A percentile compares a stretch with the other conserved stretches of the same genome.
phyloP scores from a whole-genome alignment of 768 basidiomycete genomes.

The Rubroboletus pulcherrimus region DNA sequence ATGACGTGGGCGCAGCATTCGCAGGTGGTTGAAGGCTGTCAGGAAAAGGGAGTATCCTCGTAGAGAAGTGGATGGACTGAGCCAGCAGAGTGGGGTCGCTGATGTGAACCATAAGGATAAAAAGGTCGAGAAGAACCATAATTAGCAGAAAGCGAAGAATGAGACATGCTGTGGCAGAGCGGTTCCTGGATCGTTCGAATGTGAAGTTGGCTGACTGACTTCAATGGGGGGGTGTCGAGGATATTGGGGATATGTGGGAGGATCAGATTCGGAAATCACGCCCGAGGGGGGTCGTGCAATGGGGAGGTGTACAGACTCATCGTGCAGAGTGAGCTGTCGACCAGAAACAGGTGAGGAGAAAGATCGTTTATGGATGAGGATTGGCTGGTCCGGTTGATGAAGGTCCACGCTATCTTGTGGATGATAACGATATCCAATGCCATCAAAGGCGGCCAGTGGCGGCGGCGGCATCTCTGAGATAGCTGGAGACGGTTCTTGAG shows the following conservation, averaged over 20 bases:
- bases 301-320: slow-evolving; percentile 11
- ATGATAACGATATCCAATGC: slow-evolving; percentile 30
- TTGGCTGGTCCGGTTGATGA: slow-evolving; percentile 16
- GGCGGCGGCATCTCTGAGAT: slow-evolving; percentile 40
- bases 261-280: slow-evolving; percentile 7
- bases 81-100: slow-evolving; percentile 20
- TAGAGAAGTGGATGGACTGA: slow-evolving; percentile 17
- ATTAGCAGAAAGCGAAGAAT: slow-evolving; percentile 9
- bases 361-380: slow-evolving; percentile 28
- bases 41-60: slow-evolving; percentile 13
- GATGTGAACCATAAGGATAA: slow-evolving; percentile 6
- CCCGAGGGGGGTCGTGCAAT: slow-evolving; percentile 6
- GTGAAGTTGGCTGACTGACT: slow-evolving; percentile 14
- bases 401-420: slow-evolving; percentile 19
- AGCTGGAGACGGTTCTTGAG: slow-evolving; percentile 28
- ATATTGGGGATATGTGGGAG: slow-evolving; percentile 17
- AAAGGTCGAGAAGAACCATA: slow-evolving; percentile 7
- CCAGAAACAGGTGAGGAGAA: slow-evolving; percentile 19
- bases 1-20: slow-evolving; percentile 7
- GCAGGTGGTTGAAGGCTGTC: slow-evolving; percentile 5
- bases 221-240: slow-evolving; percentile 3
- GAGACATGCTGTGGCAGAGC: slow-evolving; percentile 9
- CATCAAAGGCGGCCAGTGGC: slow-evolving; percentile 32
- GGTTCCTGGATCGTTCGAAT: slow-evolving; percentile 14
- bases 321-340: slow-evolving; percentile 9